Evolutionary conservation across 169 alveolate species (phyloP).

Genomic region (Plasmodium fragile): DNA sequence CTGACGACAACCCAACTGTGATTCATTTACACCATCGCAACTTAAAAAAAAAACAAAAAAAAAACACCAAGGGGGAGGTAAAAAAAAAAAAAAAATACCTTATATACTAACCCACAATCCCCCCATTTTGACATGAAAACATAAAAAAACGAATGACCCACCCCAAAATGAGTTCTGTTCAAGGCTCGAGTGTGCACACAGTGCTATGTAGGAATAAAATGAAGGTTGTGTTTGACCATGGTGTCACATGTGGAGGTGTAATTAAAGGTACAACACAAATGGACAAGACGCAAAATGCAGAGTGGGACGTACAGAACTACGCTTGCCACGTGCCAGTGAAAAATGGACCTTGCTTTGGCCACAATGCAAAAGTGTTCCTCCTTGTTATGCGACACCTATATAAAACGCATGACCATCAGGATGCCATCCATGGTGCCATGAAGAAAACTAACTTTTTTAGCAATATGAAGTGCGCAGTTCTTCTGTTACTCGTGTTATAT

Average conservation of each 20-base stretch:
- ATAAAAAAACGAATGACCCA: not conserved
- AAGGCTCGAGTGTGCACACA: conserved; percentile 24
- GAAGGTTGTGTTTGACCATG: not conserved
- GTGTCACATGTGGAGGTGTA: not conserved
- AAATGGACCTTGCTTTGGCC: not conserved
- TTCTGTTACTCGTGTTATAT: not conserved
- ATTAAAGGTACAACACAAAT: not conserved
- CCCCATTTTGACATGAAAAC: not conserved
- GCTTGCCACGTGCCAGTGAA: not conserved
- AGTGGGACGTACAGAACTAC: not conserved
- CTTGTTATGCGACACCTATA: not conserved
- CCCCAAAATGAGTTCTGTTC: conserved; percentile 30
- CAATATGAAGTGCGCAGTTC: not conserved
- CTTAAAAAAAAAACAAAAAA: not conserved
- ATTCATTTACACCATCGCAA: not conserved
- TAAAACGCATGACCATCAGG: not conserved
- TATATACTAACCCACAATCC: not conserved
- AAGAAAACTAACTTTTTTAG: not conserved
- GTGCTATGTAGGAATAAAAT: conserved; percentile 38
- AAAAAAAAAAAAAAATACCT: not conserved
- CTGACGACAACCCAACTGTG: not conserved
- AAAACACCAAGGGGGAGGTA: not conserved
- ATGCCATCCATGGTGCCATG: not conserved
- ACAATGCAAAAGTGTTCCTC: not conserved
- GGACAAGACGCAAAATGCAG: not conserved